A percentile compares a stretch with the other conserved stretches of the same genome.
Evolutionary conservation across 1,284 basidiomycete species (phyloP).

Genomic region (Coriolopsis trogii): DNA sequence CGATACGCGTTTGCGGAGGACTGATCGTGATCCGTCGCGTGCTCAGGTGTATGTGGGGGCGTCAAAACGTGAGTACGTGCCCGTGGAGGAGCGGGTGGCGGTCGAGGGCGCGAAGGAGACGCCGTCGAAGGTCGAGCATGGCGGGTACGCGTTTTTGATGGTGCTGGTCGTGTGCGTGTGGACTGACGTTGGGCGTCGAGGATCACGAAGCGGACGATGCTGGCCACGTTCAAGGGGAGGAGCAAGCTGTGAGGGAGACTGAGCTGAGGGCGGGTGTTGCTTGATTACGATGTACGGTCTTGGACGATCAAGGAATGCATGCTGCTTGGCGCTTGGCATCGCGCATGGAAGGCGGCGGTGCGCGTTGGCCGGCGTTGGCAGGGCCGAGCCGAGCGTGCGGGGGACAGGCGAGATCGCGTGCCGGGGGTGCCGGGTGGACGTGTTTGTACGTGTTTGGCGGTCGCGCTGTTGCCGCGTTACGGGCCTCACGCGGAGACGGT

Average conservation of each 20-base stretch:
- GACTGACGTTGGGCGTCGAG: constrained; percentile 40
- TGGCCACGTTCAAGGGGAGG: constrained; percentile 72
- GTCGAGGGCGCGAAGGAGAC: constrained; percentile 56
- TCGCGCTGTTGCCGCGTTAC: constrained; percentile 21
- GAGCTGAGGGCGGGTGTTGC: neutral
- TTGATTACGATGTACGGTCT: neutral
- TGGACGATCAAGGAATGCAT: neutral
- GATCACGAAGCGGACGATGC: constrained; percentile 75
- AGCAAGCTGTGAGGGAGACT: constrained; percentile 44
- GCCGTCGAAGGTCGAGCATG: constrained; percentile 71
- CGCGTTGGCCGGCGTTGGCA: neutral
- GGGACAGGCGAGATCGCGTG: constrained; percentile 12
- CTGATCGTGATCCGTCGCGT: neutral
- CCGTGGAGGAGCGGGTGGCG: constrained; percentile 59
- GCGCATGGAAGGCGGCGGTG: neutral
- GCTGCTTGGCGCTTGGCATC: neutral
- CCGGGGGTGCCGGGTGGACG: neutral
- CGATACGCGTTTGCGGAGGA: neutral
- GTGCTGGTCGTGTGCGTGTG: constrained; percentile 7
- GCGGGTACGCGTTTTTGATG: constrained; percentile 58
- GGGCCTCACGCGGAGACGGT: constrained; percentile 19
- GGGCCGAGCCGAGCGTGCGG: neutral
- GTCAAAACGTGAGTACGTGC: constrained; percentile 72
- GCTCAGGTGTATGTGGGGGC: constrained; percentile 75
- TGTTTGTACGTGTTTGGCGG: constrained; percentile 24